Conservation (phyloP, 1,139 yeast species). For the Scheffersomyces titani region DNA sequence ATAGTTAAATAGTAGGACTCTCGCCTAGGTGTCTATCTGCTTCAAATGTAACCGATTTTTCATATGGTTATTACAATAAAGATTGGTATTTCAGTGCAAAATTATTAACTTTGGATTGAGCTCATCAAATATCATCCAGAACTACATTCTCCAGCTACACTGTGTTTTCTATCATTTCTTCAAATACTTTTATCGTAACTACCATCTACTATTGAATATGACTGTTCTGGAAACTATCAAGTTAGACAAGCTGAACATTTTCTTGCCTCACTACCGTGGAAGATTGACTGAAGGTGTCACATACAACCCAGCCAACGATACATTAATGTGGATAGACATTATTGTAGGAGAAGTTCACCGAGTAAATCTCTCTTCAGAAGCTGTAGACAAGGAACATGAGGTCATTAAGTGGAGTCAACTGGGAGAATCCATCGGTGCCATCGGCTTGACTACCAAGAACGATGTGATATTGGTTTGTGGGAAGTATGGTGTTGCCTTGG, state of each 20-base stretch:
- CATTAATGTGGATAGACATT: slow-evolving; percentile 72
- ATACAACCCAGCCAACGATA: slow-evolving; percentile 56
- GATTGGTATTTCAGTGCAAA: not conserved
- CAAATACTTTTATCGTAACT: not conserved
- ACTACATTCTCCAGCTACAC: not conserved
- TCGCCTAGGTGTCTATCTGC: not conserved
- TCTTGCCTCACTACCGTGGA: slow-evolving; percentile 48
- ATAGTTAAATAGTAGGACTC: too few species aligned
- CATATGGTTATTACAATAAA: not conserved
- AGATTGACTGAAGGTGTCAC: slow-evolving; percentile 68
- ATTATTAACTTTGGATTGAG: not conserved
- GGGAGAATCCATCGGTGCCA: slow-evolving; percentile 56
- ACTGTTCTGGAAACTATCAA: not conserved
- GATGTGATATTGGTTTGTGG: slow-evolving; percentile 51
- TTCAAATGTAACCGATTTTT: not conserved
- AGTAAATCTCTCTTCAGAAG: slow-evolving; percentile 23
- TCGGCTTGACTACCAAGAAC: slow-evolving; percentile 54
- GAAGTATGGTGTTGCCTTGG: slow-evolving; percentile 56
- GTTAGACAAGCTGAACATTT: slow-evolving; percentile 22
- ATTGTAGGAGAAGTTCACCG: slow-evolving; percentile 59
- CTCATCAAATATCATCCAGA: not conserved
- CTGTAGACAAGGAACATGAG: slow-evolving; percentile 21
- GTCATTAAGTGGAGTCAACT: not conserved
- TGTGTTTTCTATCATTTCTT: not conserved
- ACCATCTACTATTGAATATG: not conserved